Conservation (phyloP, 257 asterid genomes). For the Solanum medicagineum region DNA sequence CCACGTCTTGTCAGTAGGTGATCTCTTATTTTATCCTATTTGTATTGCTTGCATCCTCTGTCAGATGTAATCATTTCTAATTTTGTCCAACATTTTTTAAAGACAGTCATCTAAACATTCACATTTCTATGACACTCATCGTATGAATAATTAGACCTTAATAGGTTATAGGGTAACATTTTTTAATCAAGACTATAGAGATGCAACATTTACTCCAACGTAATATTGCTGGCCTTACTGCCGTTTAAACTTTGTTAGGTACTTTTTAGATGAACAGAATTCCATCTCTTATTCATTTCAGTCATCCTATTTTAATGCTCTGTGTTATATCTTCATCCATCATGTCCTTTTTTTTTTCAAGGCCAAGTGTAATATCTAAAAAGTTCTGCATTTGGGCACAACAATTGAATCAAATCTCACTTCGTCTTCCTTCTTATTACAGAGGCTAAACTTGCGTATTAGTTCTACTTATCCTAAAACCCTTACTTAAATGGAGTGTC, state of each 20-base stretch:
- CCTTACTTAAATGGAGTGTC: not conserved
- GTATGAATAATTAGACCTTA: not conserved
- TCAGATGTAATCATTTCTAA: not conserved
- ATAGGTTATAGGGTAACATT: not conserved
- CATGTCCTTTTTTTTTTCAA: not conserved
- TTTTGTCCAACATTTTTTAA: not conserved
- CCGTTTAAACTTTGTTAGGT: not conserved
- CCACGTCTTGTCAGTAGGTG: not conserved
- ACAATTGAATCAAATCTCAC: not conserved
- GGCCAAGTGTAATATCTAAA: not conserved
- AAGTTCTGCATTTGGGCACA: not conserved
- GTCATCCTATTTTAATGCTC: not conserved
- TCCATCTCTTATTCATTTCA: not conserved
- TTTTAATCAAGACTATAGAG: not conserved
- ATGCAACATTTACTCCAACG: not conserved
- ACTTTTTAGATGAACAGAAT: not conserved
- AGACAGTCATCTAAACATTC: not conserved
- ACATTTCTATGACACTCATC: not conserved
- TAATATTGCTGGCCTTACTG: not conserved
- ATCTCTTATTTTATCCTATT: not conserved
- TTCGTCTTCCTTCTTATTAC: not conserved
- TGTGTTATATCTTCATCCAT: not conserved
- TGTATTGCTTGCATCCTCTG: not conserved
- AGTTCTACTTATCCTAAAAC: not conserved
- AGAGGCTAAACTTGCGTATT: not conserved